Conservation (phyloP, 2,329 filamentous ascomycete genomes). For the Aspergillus novofumigatus region DNA sequence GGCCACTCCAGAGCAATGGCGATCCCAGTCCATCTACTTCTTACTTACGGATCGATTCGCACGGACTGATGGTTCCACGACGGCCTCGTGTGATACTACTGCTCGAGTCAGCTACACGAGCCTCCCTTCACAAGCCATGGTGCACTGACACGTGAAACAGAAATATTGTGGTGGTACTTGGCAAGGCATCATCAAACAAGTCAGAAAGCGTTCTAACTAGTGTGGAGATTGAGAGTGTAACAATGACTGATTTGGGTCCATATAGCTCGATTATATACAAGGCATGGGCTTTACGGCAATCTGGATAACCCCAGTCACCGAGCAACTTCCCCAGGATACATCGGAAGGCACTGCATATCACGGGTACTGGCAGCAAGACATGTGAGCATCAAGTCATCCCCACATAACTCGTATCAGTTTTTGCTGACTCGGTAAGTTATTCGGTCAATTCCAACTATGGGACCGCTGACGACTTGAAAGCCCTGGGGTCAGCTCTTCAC, state of each 20-base stretch:
- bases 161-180: slow-evolving; percentile 49
- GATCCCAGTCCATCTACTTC: slow-evolving; percentile 43
- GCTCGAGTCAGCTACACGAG: slow-evolving; percentile 14
- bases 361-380: slow-evolving; percentile 50
- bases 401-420: background rate
- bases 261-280: slow-evolving; percentile 48
- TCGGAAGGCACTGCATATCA: slow-evolving; percentile 44
- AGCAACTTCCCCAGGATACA: slow-evolving; percentile 33
- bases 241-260: background rate
- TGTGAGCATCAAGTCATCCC: slow-evolving; percentile 22
- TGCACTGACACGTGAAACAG: slow-evolving; percentile 7
- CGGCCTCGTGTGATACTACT: slow-evolving; percentile 26
- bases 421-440: slow-evolving; percentile 27
- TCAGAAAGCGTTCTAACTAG: background rate
- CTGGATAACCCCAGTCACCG: slow-evolving; percentile 47
- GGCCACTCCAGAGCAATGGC: slow-evolving; percentile 36
- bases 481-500: slow-evolving; percentile 54
- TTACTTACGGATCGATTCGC: slow-evolving; percentile 45
- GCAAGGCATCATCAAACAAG: slow-evolving; percentile 44
- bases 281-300: slow-evolving; percentile 47
- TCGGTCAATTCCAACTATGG: slow-evolving; percentile 57
- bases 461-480: slow-evolving; percentile 55
- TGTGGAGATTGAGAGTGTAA: background rate
- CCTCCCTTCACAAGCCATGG: background rate
- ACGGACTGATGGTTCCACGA: slow-evolving; percentile 37